Percentiles rank a stretch among this genome's conserved stretches.
phyloP scores from a whole-genome alignment of 345 rosid species.

The Gossypium thurberi region DNA sequence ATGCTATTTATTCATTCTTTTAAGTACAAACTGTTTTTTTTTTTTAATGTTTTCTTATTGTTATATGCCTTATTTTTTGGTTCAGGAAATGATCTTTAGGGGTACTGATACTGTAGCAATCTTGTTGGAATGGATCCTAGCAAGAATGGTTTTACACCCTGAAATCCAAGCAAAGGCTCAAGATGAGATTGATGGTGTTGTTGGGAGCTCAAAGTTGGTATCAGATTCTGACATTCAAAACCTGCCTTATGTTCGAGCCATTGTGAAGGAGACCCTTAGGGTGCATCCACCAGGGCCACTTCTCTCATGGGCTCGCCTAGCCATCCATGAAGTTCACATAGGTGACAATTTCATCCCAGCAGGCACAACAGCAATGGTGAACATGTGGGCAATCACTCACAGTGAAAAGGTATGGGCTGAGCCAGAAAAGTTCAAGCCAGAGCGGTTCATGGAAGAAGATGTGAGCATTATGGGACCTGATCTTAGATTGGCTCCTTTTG shows the following conservation, averaged over 20 bases:
- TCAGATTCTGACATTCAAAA: slow-evolving; percentile 51
- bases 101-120: slow-evolving; percentile 66
- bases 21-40: neutral
- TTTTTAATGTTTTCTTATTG: neutral
- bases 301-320: slow-evolving; percentile 87
- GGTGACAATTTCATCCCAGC: slow-evolving; percentile 55
- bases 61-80: neutral
- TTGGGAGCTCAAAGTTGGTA: slow-evolving; percentile 28
- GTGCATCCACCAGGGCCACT: slow-evolving; percentile 89
- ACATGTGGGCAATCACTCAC: slow-evolving; percentile 90
- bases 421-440: slow-evolving; percentile 61
- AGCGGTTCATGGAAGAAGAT: slow-evolving; percentile 30
- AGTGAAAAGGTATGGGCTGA: slow-evolving; percentile 43
- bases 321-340: slow-evolving; percentile 57
- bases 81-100: slow-evolving; percentile 57
- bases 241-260: slow-evolving; percentile 52
- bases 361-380: slow-evolving; percentile 85
- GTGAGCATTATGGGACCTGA: slow-evolving; percentile 54
- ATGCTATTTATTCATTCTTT: slow-evolving; percentile 1
- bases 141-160: slow-evolving; percentile 51
- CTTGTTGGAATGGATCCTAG: slow-evolving; percentile 54
- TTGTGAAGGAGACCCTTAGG: slow-evolving; percentile 73
- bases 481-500: slow-evolving; percentile 65
- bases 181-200: slow-evolving; percentile 43
- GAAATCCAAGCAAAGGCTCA: slow-evolving; percentile 55